Percentiles rank a stretch among this genome's conserved stretches.
phyloP scores from a whole-genome alignment of 176 grass and related monocot species.

The Hyparrhenia diplandra region DNA sequence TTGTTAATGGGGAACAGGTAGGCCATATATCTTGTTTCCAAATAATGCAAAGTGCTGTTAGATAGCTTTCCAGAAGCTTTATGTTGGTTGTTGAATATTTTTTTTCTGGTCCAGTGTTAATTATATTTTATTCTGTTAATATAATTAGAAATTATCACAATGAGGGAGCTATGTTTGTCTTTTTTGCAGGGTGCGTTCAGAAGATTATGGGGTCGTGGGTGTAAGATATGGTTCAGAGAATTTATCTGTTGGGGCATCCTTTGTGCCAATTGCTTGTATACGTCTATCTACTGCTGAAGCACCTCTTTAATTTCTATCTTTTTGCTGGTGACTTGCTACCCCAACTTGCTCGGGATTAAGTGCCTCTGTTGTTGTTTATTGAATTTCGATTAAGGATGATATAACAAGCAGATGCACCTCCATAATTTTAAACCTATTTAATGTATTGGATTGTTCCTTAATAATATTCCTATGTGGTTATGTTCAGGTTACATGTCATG shows the following conservation, averaged over 20 bases:
- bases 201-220: conserved; percentile 80
- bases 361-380: background rate
- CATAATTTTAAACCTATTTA: conserved; percentile 16
- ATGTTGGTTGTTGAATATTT: conserved; percentile 14
- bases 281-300: background rate
- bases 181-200: conserved; percentile 54
- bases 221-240: conserved; percentile 90
- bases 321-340: background rate
- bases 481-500: conserved; percentile 16
- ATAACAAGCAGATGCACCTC: conserved; percentile 9
- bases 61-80: conserved; percentile 9
- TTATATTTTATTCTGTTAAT: conserved; percentile 22
- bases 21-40: conserved; percentile 8
- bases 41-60: conserved; percentile 21
- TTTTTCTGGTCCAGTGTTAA: background rate
- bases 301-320: background rate
- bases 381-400: conserved; percentile 30
- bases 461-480: conserved; percentile 6
- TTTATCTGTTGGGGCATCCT: conserved; percentile 76
- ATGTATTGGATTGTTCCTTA: background rate
- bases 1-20: conserved; percentile 82
- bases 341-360: background rate
- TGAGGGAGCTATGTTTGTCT: conserved; percentile 20
- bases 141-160: conserved; percentile 1
- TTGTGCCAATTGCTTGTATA: conserved; percentile 82